These are phyloP conservation scores for Lathyrus sativus DNA, from an alignment of 306 rosid genomes.

Conservation along the genomic window DNA sequence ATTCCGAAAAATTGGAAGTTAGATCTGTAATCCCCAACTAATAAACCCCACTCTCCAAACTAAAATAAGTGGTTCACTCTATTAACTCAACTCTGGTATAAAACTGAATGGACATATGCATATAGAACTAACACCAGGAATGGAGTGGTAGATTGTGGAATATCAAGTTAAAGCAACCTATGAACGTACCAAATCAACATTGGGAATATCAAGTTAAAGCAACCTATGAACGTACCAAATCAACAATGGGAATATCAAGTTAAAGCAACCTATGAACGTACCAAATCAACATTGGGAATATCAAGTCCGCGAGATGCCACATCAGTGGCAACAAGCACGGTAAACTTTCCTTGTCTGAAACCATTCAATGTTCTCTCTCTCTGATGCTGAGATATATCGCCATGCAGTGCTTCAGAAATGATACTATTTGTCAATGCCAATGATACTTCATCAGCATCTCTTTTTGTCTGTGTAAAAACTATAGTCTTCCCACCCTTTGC, in stretches of 20 bases:
- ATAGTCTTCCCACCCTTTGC: conserved; percentile 99
- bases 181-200: no score
- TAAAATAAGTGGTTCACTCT: conserved; percentile 25
- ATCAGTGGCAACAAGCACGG: conserved; percentile 98
- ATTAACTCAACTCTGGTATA: conserved; percentile 16
- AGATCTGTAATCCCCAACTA: conserved; percentile 22
- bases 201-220: conserved; percentile 61
- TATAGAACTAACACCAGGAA: conserved; percentile 28
- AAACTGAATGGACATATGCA: conserved; percentile 19
- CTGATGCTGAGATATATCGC: conserved; percentile 98
- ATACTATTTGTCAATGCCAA: conserved; percentile 79
- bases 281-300: conserved; percentile 97
- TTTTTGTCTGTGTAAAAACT: conserved; percentile 94
- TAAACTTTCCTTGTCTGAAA: conserved; percentile 96
- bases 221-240: conserved; percentile 63
- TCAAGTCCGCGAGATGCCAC: conserved; percentile 99
- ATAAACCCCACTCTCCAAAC: conserved; percentile 3
- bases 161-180: no score
- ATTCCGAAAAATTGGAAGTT: conserved; percentile 1
- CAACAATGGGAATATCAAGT: conserved; percentile 96
- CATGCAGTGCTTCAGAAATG: conserved; percentile 96
- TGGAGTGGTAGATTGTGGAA: conserved; percentile 16
- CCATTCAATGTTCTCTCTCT: conserved; percentile 96
- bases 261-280: conserved; percentile 42
- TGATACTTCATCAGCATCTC: conserved; percentile 99